phyloP scores from a whole-genome alignment of 83 land plant species.

The Isoetes engelmannii region DNA sequence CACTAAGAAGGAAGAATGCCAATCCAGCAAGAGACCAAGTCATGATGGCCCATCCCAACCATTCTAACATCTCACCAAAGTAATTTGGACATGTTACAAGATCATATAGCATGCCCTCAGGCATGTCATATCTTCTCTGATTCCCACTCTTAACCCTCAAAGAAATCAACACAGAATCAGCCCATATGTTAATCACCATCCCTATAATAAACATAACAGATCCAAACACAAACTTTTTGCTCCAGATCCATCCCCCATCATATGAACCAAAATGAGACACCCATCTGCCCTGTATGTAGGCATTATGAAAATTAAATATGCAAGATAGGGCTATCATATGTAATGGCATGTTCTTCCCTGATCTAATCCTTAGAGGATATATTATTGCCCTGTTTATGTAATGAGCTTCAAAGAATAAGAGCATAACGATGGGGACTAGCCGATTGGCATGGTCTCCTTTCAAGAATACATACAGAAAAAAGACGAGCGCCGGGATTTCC shows the following conservation, averaged over 20 bases:
- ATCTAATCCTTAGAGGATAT: slow-evolving; percentile 53
- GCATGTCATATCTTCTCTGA: neutral
- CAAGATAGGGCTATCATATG: slow-evolving; percentile 35
- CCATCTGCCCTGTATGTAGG: slow-evolving; percentile 55
- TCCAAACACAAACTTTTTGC: slow-evolving; percentile 31
- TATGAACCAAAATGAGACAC: slow-evolving; percentile 45
- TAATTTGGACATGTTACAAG: slow-evolving; percentile 10
- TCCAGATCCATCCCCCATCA: slow-evolving; percentile 20
- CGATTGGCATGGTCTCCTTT: slow-evolving; percentile 31
- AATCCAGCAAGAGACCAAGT: slow-evolving; percentile 13
- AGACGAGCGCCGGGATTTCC: slow-evolving; percentile 61
- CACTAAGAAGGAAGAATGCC: slow-evolving; percentile 1
- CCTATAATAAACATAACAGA: slow-evolving; percentile 37
- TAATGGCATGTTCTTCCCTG: slow-evolving; percentile 8
- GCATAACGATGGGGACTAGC: slow-evolving; percentile 31
- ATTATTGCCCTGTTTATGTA: slow-evolving; percentile 54
- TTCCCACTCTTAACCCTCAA: slow-evolving; percentile 20
- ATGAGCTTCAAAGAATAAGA: slow-evolving; percentile 47
- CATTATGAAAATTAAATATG: slow-evolving; percentile 49
- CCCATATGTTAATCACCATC: slow-evolving; percentile 52
- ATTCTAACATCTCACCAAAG: slow-evolving; percentile 11
- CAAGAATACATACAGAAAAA: slow-evolving; percentile 43
- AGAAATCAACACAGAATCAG: slow-evolving; percentile 49
- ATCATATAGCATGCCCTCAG: neutral
- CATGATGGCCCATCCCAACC: slow-evolving; percentile 14